phyloP scores from a whole-genome alignment of 78 protist genomes.

The Emiliania huxleyi region DNA sequence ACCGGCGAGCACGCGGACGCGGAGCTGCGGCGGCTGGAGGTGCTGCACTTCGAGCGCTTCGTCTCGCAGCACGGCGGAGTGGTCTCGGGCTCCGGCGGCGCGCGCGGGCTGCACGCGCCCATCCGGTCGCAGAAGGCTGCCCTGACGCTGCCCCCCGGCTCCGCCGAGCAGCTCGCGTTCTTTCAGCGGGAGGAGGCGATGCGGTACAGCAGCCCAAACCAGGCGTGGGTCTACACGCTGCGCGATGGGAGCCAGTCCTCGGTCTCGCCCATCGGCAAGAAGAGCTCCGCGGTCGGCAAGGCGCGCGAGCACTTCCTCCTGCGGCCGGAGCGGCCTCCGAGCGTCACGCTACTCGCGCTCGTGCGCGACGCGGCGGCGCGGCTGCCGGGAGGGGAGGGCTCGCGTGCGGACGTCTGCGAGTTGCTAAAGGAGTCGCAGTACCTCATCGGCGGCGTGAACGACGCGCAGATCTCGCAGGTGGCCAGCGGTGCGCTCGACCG shows the following conservation, averaged over 20 bases:
- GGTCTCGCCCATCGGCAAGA: background rate
- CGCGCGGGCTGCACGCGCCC: background rate
- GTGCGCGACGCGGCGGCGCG: background rate
- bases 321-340: background rate
- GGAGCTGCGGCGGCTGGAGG: background rate
- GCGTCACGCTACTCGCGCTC: background rate
- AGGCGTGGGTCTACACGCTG: background rate
- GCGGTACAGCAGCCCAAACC: background rate
- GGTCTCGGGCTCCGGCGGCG: background rate
- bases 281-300: background rate
- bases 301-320: constrained; percentile 3
- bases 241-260: background rate
- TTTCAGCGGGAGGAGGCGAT: background rate
- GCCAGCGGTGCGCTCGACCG: background rate
- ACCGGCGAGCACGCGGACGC: background rate
- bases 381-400: background rate
- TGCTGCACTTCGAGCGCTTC: background rate
- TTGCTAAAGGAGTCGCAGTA: constrained; percentile 6
- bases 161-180: background rate
- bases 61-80: background rate
- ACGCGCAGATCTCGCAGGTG: constrained; percentile 11
- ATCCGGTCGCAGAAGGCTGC: background rate
- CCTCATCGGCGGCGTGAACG: background rate
- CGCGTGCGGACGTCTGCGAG: constrained; percentile 5
- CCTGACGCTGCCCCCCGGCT: background rate